phyloP scores from a whole-genome alignment of 2,329 filamentous ascomycete genomes.

The Hypoxylon sp. region DNA sequence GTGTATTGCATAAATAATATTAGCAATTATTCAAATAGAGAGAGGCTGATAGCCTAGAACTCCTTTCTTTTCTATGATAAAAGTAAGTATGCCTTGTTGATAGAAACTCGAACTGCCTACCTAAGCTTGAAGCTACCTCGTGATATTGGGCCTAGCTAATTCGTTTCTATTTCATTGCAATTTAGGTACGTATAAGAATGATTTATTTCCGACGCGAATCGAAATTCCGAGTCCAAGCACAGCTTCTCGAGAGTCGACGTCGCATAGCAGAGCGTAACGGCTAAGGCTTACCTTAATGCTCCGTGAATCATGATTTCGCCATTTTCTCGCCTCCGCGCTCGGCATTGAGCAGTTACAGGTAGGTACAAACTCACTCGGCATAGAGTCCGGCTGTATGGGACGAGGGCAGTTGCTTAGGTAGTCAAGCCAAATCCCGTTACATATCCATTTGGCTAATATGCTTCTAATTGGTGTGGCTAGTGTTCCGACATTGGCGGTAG shows the following conservation, averaged over 20 bases:
- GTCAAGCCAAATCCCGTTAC: slow-evolving; percentile 22
- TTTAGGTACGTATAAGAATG: neutral
- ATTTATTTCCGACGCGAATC: slow-evolving; percentile 22
- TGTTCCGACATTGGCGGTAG: neutral
- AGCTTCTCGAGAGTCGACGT: no score
- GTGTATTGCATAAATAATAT: neutral
- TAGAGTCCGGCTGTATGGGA: neutral
- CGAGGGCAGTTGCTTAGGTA: neutral
- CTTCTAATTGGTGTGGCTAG: slow-evolving; percentile 3
- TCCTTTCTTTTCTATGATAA: neutral
- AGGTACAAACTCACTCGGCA: neutral
- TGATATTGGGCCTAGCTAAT: neutral
- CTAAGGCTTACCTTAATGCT: neutral
- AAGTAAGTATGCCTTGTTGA: no score
- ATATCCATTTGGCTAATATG: slow-evolving; percentile 17
- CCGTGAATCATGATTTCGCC: neutral
- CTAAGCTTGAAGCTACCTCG: neutral
- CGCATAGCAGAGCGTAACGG: neutral
- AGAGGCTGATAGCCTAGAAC: neutral
- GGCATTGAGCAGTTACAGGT: neutral
- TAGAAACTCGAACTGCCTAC: neutral
- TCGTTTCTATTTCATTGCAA: neutral
- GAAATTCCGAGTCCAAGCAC: slow-evolving; percentile 1
- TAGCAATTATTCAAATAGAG: neutral
- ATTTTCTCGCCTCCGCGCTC: neutral